Conservation (phyloP, 140 eudicot species). For the Senecio squalidus region DNA sequence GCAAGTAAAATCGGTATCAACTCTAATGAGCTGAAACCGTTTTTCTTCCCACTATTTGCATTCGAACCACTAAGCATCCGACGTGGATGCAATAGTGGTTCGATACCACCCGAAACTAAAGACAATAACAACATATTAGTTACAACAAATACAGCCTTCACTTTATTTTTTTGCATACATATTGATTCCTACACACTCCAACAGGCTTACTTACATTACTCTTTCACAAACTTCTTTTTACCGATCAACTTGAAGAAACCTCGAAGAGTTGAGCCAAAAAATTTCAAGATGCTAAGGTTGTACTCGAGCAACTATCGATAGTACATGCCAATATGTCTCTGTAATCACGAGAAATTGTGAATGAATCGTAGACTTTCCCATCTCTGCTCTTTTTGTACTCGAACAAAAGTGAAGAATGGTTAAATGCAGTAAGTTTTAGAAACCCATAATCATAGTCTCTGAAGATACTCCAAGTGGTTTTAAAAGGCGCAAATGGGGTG, state of each 20-base stretch:
- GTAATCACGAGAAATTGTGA: slow-evolving; percentile 38
- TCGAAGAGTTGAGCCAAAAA: slow-evolving; percentile 2
- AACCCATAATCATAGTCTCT: slow-evolving; percentile 41
- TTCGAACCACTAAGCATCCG: slow-evolving; percentile 14
- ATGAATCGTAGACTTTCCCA: slow-evolving; percentile 42
- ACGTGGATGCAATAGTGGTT: slow-evolving; percentile 15
- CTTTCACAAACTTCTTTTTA: neutral
- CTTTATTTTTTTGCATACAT: neutral
- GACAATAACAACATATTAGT: slow-evolving; percentile 1
- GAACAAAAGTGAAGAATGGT: slow-evolving; percentile 31
- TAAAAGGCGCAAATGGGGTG: slow-evolving; percentile 12
- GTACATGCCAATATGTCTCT: slow-evolving; percentile 28
- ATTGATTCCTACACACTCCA: neutral
- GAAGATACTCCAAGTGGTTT: slow-evolving; percentile 37
- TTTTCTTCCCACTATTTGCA: slow-evolving; percentile 1
- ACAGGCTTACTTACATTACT: too few species aligned
- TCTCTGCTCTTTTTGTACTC: slow-evolving; percentile 46
- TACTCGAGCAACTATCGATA: slow-evolving; percentile 48
- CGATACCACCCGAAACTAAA: slow-evolving; percentile 25
- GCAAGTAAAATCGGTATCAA: slow-evolving; percentile 31
- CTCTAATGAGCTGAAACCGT: slow-evolving; percentile 29
- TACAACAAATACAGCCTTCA: neutral
- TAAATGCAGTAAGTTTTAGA: slow-evolving; percentile 34
- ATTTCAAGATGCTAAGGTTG: slow-evolving; percentile 46
- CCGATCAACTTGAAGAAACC: neutral